Conservation (phyloP, 2,329 filamentous ascomycete species). For the Aspergillus jensenii region DNA sequence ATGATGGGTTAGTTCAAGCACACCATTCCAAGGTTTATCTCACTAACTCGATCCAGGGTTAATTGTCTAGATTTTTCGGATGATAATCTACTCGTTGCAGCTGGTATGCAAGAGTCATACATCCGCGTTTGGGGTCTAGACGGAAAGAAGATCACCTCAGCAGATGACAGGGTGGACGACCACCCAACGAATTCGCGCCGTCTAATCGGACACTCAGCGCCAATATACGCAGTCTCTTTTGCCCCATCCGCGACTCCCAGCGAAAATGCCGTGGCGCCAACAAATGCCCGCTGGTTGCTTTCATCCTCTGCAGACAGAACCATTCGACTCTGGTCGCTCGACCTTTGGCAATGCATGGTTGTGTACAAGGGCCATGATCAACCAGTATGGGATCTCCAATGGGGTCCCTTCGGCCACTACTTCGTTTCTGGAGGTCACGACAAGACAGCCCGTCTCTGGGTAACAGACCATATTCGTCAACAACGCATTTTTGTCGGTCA, state of each 20-base stretch:
- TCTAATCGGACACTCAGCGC: constrained; percentile 82
- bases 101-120: constrained; percentile 89
- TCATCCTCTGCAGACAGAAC: constrained; percentile 86
- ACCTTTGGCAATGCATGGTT: constrained; percentile 88
- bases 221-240: constrained; percentile 87
- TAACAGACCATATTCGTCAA: constrained; percentile 86
- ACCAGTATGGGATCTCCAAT: constrained; percentile 82
- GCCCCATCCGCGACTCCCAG: constrained; percentile 65
- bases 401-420: constrained; percentile 94
- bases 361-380: constrained; percentile 92
- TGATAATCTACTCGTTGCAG: constrained; percentile 82
- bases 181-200: constrained; percentile 71
- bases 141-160: constrained; percentile 74
- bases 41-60: constrained; percentile 56
- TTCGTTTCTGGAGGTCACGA: constrained; percentile 87
- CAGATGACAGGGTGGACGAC: constrained; percentile 58
- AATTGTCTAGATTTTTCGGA: constrained; percentile 96
- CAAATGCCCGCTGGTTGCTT: constrained; percentile 72
- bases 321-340: constrained; percentile 87
- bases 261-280: constrained; percentile 53
- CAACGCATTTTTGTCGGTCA: constrained; percentile 88
- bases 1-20: constrained; percentile 67
- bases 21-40: neutral
- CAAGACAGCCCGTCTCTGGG: constrained; percentile 86
- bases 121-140: constrained; percentile 93